A percentile compares a stretch with the other conserved stretches of the same genome.
These are phyloP conservation scores for Aquilaria malaccensis DNA, from an alignment of 345 rosid species.

Conservation along the genomic window DNA sequence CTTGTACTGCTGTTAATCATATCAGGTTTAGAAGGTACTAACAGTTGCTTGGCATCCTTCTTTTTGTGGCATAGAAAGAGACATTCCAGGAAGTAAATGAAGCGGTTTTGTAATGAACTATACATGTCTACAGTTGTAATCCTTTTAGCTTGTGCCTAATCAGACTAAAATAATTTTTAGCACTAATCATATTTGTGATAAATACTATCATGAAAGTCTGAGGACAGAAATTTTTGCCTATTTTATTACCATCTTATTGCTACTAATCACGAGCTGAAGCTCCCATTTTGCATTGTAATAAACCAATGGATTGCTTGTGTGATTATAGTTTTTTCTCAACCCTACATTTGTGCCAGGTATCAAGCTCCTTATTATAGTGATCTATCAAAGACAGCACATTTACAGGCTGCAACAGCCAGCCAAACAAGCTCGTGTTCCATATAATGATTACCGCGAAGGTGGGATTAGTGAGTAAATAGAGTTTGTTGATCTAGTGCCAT, in stretches of 20 bases:
- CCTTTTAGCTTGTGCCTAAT: too few species aligned
- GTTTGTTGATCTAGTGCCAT: neutral
- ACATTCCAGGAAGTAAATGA: too few species aligned
- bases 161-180: neutral
- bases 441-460: neutral
- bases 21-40: neutral
- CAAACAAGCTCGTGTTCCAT: too few species aligned
- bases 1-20: neutral
- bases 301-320: neutral
- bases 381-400: neutral
- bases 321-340: neutral
- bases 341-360: neutral
- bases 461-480: neutral
- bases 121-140: too few species aligned
- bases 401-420: neutral
- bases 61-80: too few species aligned
- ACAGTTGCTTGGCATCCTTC: too few species aligned
- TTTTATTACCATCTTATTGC: too few species aligned
- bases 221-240: too few species aligned
- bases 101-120: too few species aligned
- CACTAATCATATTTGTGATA: neutral
- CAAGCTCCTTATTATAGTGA: neutral
- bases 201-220: neutral
- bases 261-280: too few species aligned
- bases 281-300: too few species aligned